Evolutionary conservation across 352 stramenopile genomes (phyloP).

Genomic region (Phytophthora pinifolia): DNA sequence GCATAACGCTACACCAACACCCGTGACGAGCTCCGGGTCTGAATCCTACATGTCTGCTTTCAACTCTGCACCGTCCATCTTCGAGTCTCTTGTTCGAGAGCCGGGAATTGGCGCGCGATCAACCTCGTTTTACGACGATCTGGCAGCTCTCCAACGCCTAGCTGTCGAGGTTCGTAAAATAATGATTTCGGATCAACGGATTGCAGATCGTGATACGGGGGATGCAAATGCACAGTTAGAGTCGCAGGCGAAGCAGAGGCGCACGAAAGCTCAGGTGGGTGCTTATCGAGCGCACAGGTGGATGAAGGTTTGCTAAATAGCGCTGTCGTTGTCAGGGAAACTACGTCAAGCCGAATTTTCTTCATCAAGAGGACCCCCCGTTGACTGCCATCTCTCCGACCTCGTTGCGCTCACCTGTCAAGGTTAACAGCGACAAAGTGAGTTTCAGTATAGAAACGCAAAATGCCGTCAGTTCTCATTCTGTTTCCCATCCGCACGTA

Average conservation of each 20-base stretch:
- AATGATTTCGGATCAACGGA: not conserved
- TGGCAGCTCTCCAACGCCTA: conserved; percentile 41
- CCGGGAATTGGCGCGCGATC: conserved; percentile 28
- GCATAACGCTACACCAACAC: not conserved
- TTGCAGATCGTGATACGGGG: not conserved
- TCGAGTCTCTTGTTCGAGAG: conserved; percentile 51
- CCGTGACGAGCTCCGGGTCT: not conserved
- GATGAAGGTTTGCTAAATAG: not conserved
- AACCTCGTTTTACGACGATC: conserved; percentile 39
- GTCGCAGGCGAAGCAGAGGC: conserved; percentile 12
- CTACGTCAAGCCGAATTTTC: conserved; percentile 44
- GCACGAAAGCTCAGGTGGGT: conserved; percentile 19
- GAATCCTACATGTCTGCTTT: conserved; percentile 26
- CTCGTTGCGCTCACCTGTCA: conserved; percentile 1
- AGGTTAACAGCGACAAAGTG: conserved; percentile 8
- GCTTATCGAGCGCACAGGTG: not conserved
- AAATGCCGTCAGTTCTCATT: not conserved
- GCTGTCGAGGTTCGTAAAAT: conserved; percentile 32
- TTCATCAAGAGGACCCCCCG: conserved; percentile 23
- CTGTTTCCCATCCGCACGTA: not conserved
- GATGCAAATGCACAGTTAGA: conserved; percentile 17
- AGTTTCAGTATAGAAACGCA: not conserved
- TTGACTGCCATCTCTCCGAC: not conserved
- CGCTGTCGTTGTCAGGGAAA: conserved; percentile 11
- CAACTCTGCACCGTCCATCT: conserved; percentile 42